Evolutionary conservation across 2,329 filamentous ascomycete species (phyloP).

Genomic region (Cordyceps cicadae): DNA sequence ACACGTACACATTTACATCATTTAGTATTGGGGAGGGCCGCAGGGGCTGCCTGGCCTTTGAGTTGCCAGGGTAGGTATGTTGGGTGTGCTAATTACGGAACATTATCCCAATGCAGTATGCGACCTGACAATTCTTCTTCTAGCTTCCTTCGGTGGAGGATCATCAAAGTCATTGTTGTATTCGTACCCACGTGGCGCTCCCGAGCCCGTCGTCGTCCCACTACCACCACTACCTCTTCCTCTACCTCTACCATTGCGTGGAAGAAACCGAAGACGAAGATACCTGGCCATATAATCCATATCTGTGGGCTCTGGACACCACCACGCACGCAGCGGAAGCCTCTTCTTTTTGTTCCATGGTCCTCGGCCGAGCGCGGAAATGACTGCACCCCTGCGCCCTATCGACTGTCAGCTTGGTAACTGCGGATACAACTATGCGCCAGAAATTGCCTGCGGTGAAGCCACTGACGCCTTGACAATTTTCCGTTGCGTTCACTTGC

Average conservation of each 20-base stretch:
- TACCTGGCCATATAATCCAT: background rate
- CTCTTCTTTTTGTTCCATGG: too few relatives aligned
- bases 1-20: background rate
- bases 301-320: too few relatives aligned
- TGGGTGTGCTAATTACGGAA: conserved; percentile 9
- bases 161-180: background rate
- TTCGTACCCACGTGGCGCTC: conserved; percentile 12
- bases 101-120: conserved; percentile 9
- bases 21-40: background rate
- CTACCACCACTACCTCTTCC: background rate
- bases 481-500: background rate
- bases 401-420: too few relatives aligned
- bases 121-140: background rate
- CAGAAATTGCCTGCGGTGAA: background rate
- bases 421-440: too few relatives aligned
- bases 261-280: background rate
- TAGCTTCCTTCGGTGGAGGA: background rate
- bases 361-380: too few relatives aligned
- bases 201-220: conserved; percentile 3
- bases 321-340: too few relatives aligned
- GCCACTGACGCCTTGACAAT: conserved; percentile 4
- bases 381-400: too few relatives aligned
- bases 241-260: background rate
- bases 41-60: background rate
- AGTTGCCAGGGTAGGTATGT: background rate